These are phyloP conservation scores for Mucor racemosus DNA, from an alignment of 371 early-diverging fungal genomes.

Conservation along the genomic window DNA sequence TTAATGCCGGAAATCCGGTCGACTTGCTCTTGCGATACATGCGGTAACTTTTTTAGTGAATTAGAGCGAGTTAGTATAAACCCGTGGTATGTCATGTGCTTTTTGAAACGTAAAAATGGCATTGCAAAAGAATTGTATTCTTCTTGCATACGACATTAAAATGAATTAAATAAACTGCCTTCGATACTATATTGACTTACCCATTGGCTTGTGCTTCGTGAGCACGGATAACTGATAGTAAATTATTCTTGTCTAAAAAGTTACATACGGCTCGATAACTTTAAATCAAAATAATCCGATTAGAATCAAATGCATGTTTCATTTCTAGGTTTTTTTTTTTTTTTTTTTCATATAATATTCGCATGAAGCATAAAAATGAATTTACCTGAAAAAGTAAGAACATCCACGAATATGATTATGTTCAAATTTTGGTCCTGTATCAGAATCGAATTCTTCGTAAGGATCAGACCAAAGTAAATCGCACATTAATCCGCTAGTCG, in stretches of 20 bases:
- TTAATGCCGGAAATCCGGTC: constrained; percentile 94
- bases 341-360: background rate
- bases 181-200: constrained; percentile 25
- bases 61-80: background rate
- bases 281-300: background rate
- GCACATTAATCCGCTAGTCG: constrained; percentile 95
- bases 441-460: constrained; percentile 90
- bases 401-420: constrained; percentile 96
- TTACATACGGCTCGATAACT: constrained; percentile 89
- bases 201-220: constrained; percentile 99
- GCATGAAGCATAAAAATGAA: background rate
- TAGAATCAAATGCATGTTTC: background rate
- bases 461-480: constrained; percentile 99
- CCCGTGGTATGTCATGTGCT: background rate
- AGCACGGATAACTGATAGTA: constrained; percentile 94
- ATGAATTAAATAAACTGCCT: background rate
- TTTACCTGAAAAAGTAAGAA: constrained; percentile 88
- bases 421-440: constrained; percentile 79
- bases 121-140: too few relatives aligned
- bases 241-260: constrained; percentile 92
- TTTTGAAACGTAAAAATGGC: too few relatives aligned
- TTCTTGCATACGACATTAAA: too few relatives aligned
- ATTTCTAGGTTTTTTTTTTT: background rate
- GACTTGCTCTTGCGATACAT: constrained; percentile 95
- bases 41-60: constrained; percentile 53